Conservation (phyloP, 805 yeast species). For the Lipomyces japonicus region DNA sequence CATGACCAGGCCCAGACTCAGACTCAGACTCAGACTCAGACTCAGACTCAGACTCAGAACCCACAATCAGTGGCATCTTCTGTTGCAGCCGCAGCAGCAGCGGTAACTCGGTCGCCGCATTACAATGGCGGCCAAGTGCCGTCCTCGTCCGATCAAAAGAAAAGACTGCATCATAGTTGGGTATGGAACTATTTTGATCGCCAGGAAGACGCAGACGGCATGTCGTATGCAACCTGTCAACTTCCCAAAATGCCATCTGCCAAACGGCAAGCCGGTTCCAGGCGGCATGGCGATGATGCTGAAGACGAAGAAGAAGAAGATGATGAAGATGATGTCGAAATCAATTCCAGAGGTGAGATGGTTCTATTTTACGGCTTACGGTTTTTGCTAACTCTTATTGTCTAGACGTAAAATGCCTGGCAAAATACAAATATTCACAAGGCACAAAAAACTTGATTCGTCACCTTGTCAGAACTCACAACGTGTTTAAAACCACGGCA, state of each 20-base stretch:
- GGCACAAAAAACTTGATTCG: constrained; percentile 29
- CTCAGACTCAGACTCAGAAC: constrained; percentile 11
- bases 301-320: constrained; percentile 10
- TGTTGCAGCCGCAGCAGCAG: no score
- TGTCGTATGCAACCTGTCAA: constrained; percentile 26
- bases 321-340: constrained; percentile 4
- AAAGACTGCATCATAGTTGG: no score
- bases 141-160: no score
- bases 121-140: no score
- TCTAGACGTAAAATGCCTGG: constrained; percentile 8
- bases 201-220: constrained; percentile 18
- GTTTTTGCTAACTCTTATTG: background rate
- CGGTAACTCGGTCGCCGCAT: no score
- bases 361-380: no score
- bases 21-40: constrained; percentile 8
- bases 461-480: constrained; percentile 23
- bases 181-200: constrained; percentile 27
- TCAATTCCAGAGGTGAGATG: no score
- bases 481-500: constrained; percentile 25
- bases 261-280: background rate
- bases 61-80: no score
- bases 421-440: constrained; percentile 27
- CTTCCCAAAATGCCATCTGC: constrained; percentile 1
- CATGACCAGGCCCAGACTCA: constrained; percentile 1
- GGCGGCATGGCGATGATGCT: constrained; percentile 1